These are phyloP conservation scores for Aristolochia contorta DNA, from an alignment of 164 flowering plant species.

Conservation along the genomic window DNA sequence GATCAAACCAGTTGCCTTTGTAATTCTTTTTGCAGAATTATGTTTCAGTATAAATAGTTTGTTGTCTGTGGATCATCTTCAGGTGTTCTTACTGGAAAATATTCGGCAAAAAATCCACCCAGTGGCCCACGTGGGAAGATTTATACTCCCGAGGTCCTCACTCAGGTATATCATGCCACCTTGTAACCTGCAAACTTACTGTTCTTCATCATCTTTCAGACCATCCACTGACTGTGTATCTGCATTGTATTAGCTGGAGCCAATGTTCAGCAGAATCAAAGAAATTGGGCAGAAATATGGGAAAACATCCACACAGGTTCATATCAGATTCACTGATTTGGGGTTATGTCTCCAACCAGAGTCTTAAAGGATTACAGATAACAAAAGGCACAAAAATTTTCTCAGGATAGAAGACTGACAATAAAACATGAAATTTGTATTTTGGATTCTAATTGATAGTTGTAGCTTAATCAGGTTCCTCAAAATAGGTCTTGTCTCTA, in stretches of 20 bases:
- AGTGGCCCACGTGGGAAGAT: conserved; percentile 78
- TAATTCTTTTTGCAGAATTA: too few species aligned
- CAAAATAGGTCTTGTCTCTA: not conserved
- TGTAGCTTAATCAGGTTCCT: not conserved
- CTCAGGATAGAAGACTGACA: not conserved
- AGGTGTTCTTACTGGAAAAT: conserved; percentile 90
- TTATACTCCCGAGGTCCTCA: conserved; percentile 68
- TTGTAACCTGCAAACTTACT: not conserved
- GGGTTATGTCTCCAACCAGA: not conserved
- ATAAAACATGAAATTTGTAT: not conserved
- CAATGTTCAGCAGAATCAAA: conserved; percentile 64
- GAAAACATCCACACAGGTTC: conserved; percentile 81
- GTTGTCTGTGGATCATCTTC: conserved; percentile 4
- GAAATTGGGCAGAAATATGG: conserved; percentile 64
- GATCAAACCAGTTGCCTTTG: too few species aligned
- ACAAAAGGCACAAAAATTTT: not conserved
- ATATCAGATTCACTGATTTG: not conserved
- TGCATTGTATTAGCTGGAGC: conserved; percentile 53
- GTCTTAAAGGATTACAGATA: not conserved
- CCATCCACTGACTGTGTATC: not conserved
- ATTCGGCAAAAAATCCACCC: conserved; percentile 69
- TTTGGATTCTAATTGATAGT: not conserved
- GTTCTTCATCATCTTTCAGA: not conserved
- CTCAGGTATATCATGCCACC: conserved; percentile 29
- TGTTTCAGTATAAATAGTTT: too few species aligned